These are phyloP conservation scores for Sordariomycetes sp. DNA, from an alignment of 2,329 filamentous ascomycete genomes.

Conservation along the genomic window DNA sequence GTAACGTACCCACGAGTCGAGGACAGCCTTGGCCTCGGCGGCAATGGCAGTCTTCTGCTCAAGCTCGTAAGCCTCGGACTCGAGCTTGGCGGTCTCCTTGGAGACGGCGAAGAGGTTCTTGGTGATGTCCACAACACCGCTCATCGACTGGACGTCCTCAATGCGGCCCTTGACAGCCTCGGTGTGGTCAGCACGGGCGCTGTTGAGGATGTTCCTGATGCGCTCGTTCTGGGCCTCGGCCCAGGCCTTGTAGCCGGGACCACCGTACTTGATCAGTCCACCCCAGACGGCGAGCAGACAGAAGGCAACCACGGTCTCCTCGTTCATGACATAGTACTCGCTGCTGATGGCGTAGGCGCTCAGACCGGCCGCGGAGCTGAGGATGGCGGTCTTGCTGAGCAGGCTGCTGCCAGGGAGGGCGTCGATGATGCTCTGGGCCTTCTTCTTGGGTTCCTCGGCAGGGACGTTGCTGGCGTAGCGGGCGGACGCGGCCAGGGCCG, in stretches of 20 bases:
- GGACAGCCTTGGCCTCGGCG: constrained; percentile 84
- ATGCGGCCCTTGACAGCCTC: constrained; percentile 92
- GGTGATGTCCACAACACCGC: constrained; percentile 89
- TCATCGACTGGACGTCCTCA: constrained; percentile 88
- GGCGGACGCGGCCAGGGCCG: constrained; percentile 60
- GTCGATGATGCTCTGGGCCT: constrained; percentile 92
- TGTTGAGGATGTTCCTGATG: constrained; percentile 92
- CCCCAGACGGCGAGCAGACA: constrained; percentile 90
- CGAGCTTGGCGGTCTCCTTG: constrained; percentile 97
- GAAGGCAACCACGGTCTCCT: constrained; percentile 92
- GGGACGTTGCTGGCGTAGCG: constrained; percentile 72
- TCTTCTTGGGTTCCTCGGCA: constrained; percentile 85
- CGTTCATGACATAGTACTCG: constrained; percentile 99
- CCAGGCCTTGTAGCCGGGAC: constrained; percentile 88
- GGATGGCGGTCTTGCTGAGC: constrained; percentile 91
- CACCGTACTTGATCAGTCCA: constrained; percentile 86
- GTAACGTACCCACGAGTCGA: constrained; percentile 98
- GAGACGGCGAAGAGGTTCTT: constrained; percentile 96
- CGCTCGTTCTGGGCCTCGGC: constrained; percentile 80
- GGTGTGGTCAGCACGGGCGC: constrained; percentile 89
- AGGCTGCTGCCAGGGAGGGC: constrained; percentile 85
- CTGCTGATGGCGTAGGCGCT: constrained; percentile 96
- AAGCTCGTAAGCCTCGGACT: constrained; percentile 92
- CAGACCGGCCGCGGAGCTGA: constrained; percentile 84
- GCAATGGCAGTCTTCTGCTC: constrained; percentile 93